phyloP scores from a whole-genome alignment of 495 filamentous ascomycete genomes.

The Rostrohypoxylon terebratum region DNA sequence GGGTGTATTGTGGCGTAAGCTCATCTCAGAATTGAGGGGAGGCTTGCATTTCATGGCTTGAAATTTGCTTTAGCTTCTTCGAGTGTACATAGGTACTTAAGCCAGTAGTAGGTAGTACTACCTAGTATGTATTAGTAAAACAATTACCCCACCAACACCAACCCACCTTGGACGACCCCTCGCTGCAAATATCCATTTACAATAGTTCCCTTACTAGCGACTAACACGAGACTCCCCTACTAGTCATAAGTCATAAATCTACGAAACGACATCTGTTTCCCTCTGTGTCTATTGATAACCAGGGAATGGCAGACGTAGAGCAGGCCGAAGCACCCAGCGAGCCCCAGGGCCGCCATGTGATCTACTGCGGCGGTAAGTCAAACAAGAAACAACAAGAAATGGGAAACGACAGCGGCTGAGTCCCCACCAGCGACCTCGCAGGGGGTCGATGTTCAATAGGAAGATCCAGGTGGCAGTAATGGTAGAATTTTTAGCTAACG shows the following conservation, averaged over 20 bases:
- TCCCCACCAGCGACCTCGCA: constrained; percentile 17
- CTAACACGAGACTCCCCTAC: background rate
- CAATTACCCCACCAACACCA: constrained; percentile 43
- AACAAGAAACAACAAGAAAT: constrained; percentile 4
- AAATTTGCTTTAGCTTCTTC: background rate
- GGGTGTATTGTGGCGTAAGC: constrained; percentile 25
- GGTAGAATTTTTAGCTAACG: constrained; percentile 13
- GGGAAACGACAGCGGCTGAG: constrained; percentile 22
- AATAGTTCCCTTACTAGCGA: constrained; percentile 25
- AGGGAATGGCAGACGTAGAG: constrained; percentile 57
- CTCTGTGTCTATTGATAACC: constrained; percentile 9
- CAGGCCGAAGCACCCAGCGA: constrained; percentile 57
- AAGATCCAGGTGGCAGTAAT: background rate
- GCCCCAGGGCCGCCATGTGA: constrained; percentile 72
- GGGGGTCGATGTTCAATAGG: background rate
- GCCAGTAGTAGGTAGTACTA: too few species aligned
- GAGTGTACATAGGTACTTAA: background rate
- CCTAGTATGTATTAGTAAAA: constrained; percentile 5
- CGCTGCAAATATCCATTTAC: constrained; percentile 34
- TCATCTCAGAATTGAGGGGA: background rate
- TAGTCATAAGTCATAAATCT: background rate
- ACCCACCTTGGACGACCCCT: constrained; percentile 39
- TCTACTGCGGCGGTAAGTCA: constrained; percentile 84
- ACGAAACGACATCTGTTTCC: constrained; percentile 37
- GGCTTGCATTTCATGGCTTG: background rate